Conservation (phyloP, 441 rosid species). For the Kokia cookei region DNA sequence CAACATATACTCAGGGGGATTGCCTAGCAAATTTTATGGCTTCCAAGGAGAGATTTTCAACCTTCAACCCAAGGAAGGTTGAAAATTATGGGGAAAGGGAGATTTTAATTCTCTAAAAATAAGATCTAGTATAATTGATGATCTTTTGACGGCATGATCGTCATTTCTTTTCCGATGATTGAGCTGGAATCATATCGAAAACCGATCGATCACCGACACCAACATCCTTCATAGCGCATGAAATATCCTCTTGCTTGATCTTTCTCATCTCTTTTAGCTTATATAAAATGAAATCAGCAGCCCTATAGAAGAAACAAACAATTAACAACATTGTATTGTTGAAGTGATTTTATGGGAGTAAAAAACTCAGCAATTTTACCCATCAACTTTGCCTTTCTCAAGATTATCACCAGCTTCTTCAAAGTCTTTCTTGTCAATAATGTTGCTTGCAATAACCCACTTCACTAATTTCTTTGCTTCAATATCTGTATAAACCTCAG, state of each 20-base stretch:
- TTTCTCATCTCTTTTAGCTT: conserved; percentile 30
- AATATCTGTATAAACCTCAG: conserved; percentile 17
- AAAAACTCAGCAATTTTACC: conserved; percentile 4
- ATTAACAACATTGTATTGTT: not conserved
- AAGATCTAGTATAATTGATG: not conserved
- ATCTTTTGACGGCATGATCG: not conserved
- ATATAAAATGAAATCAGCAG: conserved; percentile 20
- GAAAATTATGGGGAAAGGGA: not conserved
- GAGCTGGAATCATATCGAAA: not conserved
- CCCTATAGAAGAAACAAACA: conserved; percentile 1
- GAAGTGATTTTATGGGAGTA: not conserved
- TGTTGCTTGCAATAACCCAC: conserved; percentile 10
- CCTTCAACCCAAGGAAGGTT: not conserved
- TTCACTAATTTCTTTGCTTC: conserved; percentile 9
- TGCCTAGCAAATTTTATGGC: not conserved
- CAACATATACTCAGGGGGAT: not conserved
- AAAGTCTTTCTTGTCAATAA: conserved; percentile 8
- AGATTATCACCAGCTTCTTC: conserved; percentile 19
- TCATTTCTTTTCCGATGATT: not conserved
- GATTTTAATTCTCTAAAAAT: not conserved
- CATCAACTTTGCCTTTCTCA: conserved; percentile 16
- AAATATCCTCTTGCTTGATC: conserved; percentile 23
- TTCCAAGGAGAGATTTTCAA: not conserved
- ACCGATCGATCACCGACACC: not conserved
- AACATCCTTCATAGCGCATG: not conserved